Evolutionary conservation across 305 asterid genomes (phyloP).

Genomic region (Stenogyne calaminthoides): DNA sequence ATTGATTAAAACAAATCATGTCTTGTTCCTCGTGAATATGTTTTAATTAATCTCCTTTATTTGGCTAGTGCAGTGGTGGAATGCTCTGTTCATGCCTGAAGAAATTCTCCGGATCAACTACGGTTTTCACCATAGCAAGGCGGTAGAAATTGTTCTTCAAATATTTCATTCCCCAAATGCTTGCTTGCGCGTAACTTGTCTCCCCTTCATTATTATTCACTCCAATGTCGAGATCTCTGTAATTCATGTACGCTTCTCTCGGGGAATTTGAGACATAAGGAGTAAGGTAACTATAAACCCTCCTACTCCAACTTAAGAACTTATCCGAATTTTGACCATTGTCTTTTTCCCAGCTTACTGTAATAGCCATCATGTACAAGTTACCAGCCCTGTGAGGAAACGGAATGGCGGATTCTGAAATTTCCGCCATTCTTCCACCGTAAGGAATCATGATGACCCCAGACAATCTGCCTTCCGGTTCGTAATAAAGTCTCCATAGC

Average conservation of each 20-base stretch:
- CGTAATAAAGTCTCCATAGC: not conserved
- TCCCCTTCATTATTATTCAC: not conserved
- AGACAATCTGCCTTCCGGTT: not conserved
- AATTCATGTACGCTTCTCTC: not conserved
- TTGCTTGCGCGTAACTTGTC: not conserved
- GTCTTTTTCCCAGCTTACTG: not conserved
- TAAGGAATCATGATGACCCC: not conserved
- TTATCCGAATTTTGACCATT: not conserved
- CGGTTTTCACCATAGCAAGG: not conserved
- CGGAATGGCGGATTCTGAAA: not conserved
- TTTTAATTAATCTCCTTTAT: too few species aligned
- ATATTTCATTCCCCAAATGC: not conserved
- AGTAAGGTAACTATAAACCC: not conserved
- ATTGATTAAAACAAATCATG: too few species aligned
- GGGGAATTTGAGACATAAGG: not conserved
- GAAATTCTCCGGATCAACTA: not conserved
- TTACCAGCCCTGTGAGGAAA: not conserved
- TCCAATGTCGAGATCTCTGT: constrained; percentile 2
- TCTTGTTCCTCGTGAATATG: too few species aligned
- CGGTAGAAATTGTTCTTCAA: not conserved
- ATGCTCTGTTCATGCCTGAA: not conserved
- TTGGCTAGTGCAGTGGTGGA: not conserved
- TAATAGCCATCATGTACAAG: not conserved
- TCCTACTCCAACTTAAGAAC: not conserved
- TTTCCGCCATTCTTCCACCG: not conserved